phyloP scores from a whole-genome alignment of 1,139 yeast genomes.

The Zygotorulaspora mrakii region DNA sequence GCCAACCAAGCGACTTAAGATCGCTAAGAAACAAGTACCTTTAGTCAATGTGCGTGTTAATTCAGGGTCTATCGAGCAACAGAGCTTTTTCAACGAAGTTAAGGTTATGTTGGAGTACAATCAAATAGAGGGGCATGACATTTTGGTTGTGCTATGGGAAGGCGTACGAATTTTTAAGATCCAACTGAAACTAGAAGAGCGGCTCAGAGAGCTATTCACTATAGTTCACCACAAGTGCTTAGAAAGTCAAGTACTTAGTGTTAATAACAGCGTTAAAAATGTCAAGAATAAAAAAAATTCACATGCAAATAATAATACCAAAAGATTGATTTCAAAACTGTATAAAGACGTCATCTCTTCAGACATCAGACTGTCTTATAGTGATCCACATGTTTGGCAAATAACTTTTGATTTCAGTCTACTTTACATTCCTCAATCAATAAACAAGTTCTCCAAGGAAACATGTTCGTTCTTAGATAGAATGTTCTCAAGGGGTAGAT shows the following conservation, averaged over 20 bases:
- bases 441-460: constrained; percentile 20
- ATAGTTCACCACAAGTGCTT: constrained; percentile 12
- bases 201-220: constrained; percentile 7
- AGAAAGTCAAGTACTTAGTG: constrained; percentile 5
- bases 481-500: constrained; percentile 11
- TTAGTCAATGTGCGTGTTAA: not conserved
- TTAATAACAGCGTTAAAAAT: not conserved
- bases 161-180: not conserved
- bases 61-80: not conserved
- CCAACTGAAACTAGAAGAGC: not conserved
- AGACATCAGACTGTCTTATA: constrained; percentile 12
- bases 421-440: constrained; percentile 12
- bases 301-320: constrained; percentile 7
- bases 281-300: constrained; percentile 1
- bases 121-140: not conserved
- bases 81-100: not conserved
- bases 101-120: constrained; percentile 1
- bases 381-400: constrained; percentile 14
- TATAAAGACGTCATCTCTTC: constrained; percentile 20
- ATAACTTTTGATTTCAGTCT: constrained; percentile 15
- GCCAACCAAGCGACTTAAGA: not conserved
- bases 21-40: not conserved
- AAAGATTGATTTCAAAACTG: constrained; percentile 7
- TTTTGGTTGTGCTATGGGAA: not conserved
- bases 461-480: constrained; percentile 19